Evolutionary conservation across 1,284 basidiomycete species (phyloP).

Genomic region (Crepidotus sp.): DNA sequence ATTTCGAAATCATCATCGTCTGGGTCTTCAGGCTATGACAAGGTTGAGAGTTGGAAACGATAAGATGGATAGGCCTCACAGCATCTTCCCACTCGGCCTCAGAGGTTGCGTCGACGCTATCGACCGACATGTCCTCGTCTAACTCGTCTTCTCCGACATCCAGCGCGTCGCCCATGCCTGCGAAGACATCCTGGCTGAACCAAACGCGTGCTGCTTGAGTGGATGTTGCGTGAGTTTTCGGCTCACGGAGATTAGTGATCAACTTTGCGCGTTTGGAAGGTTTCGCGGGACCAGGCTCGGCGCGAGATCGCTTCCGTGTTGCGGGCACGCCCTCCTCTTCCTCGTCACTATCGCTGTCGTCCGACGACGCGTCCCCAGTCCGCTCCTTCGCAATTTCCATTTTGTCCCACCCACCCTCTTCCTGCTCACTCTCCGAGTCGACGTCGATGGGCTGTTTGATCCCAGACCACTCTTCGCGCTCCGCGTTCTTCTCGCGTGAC

Average conservation of each 20-base stretch:
- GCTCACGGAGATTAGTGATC: slow-evolving; percentile 32
- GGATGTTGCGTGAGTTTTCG: slow-evolving; percentile 24
- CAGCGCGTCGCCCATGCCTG: slow-evolving; percentile 56
- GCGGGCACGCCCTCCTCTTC: slow-evolving; percentile 36
- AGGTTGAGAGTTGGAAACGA: background rate
- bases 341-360: slow-evolving; percentile 40
- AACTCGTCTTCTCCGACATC: slow-evolving; percentile 31
- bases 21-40: slow-evolving; percentile 29
- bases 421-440: slow-evolving; percentile 37
- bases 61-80: background rate
- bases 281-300: slow-evolving; percentile 27
- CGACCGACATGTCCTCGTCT: slow-evolving; percentile 28
- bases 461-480: slow-evolving; percentile 73
- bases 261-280: slow-evolving; percentile 35
- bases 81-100: slow-evolving; percentile 13
- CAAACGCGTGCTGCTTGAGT: slow-evolving; percentile 63
- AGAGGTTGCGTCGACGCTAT: slow-evolving; percentile 35
- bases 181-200: slow-evolving; percentile 95
- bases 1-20: slow-evolving; percentile 61
- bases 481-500: slow-evolving; percentile 67
- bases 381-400: slow-evolving; percentile 56
- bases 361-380: slow-evolving; percentile 50
- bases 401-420: slow-evolving; percentile 72
- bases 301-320: slow-evolving; percentile 32
- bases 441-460: slow-evolving; percentile 48